A percentile compares a stretch with the other conserved stretches of the same genome.
Conservation (phyloP, 2,329 filamentous ascomycete species). For the Botryotinia convoluta region DNA sequence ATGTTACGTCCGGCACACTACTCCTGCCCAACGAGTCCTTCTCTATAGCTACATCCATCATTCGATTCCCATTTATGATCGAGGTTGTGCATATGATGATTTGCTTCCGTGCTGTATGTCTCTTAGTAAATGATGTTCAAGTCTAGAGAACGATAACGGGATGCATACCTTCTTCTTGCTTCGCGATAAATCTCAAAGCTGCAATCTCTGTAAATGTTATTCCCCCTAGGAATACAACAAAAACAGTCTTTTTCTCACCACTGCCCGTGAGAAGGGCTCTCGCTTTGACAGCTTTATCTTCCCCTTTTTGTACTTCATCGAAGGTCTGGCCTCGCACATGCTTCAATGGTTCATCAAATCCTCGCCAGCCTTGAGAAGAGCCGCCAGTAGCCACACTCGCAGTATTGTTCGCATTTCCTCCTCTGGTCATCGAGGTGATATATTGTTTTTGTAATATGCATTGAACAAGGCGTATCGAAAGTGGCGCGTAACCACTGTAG, state of each 20-base stretch:
- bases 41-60: constrained; percentile 85
- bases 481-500: constrained; percentile 92
- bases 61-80: constrained; percentile 82
- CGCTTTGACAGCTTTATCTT: constrained; percentile 88
- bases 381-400: constrained; percentile 49
- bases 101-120: constrained; percentile 61
- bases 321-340: constrained; percentile 86
- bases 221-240: constrained; percentile 97
- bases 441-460: constrained; percentile 90
- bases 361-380: constrained; percentile 78
- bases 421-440: constrained; percentile 67
- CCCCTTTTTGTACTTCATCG: constrained; percentile 86
- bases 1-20: constrained; percentile 34
- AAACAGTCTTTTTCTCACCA: constrained; percentile 76
- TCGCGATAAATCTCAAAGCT: constrained; percentile 84
- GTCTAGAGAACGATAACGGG: neutral
- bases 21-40: constrained; percentile 42
- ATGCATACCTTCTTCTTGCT: constrained; percentile 67
- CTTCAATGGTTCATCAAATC: constrained; percentile 89
- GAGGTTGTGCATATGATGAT: constrained; percentile 92
- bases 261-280: constrained; percentile 76
- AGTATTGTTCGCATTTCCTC: constrained; percentile 51
- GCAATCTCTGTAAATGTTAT: constrained; percentile 96
- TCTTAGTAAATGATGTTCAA: constrained; percentile 21
- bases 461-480: constrained; percentile 88